Evolutionary conservation across 1,139 yeast genomes (phyloP), one percentile per base, ranked within the genome.

Genomic region (Taphrina sp.): DNA sequence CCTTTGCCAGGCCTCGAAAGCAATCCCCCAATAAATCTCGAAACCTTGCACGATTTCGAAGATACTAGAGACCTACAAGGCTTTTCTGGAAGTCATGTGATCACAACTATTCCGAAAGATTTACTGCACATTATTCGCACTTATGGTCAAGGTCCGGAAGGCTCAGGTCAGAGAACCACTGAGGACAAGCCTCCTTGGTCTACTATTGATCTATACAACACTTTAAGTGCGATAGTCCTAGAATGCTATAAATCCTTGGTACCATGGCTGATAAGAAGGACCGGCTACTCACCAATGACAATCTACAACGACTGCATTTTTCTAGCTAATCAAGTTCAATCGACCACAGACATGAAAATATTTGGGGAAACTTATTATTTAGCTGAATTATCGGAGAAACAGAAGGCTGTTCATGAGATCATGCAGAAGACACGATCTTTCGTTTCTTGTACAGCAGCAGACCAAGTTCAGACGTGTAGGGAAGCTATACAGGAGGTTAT

Each of bases 231-330:
- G n/a, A n/a, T n/a, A 19, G 23, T 49, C 41, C 17, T 49, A 24
- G 46, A 38, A 17, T 34, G 34, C 38, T 39, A 29, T 22, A 34
- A 34, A 4, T 31, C 46, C 7, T 14, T 49, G 31, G 45, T 39
- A 23, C 54, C 46, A 2, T 14, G 22, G 3, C 41, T 49, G 19
- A 20, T 33, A 16, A 19, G 20, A 3, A 28, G 29, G n/a, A 33
- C 23, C 12, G 54, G 54, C 17, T 39, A 38, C 14, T 46, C 54
- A 3, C 44, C 41, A 12, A 49, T 49, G 54, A 41, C 37, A n/a
- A 41, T 49, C 20, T 49, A 49, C 33, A 49, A 49, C 20, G 54
- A 49, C 46, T 39, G 44, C 14, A 37, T 42, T 4, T 49, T 34
- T 20, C 33, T 49, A 4, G 54, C 54, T 10, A 35, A 41, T 1